These are phyloP conservation scores for Gastrolobium villosum DNA, from an alignment of 306 rosid species.

Conservation along the genomic window DNA sequence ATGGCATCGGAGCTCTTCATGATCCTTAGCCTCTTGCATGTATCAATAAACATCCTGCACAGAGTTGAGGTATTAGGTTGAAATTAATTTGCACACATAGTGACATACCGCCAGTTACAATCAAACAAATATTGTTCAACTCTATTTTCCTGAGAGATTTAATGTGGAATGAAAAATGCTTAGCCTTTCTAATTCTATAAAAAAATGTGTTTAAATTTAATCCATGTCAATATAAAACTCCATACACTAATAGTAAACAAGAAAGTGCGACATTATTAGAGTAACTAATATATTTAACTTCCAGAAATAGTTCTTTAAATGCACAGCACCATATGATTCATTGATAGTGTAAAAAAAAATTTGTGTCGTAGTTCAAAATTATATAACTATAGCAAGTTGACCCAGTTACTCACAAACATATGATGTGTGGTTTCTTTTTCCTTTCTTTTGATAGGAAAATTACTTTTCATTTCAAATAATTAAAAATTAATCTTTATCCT, in stretches of 20 bases:
- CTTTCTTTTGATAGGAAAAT: background rate
- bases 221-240: background rate
- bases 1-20: conserved; percentile 96
- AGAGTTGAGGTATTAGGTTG: conserved; percentile 38
- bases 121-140: background rate
- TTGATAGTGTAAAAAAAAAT: background rate
- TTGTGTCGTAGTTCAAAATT: background rate
- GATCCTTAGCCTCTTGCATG: conserved; percentile 92
- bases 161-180: conserved; percentile 15
- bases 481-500: conserved; percentile 1
- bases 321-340: background rate
- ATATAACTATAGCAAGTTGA: background rate
- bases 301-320: background rate
- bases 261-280: conserved; percentile 9
- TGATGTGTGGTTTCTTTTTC: background rate
- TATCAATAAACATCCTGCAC: conserved; percentile 85
- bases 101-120: conserved; percentile 1
- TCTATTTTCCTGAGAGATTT: background rate
- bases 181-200: background rate
- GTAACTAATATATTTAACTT: background rate
- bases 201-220: background rate
- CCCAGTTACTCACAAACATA: conserved; percentile 8
- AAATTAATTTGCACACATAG: conserved; percentile 18
- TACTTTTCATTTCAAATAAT: background rate
- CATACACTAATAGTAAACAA: background rate